Evolutionary conservation across 179 eudicot species (phyloP).

Genomic region (Silene vulgaris): DNA sequence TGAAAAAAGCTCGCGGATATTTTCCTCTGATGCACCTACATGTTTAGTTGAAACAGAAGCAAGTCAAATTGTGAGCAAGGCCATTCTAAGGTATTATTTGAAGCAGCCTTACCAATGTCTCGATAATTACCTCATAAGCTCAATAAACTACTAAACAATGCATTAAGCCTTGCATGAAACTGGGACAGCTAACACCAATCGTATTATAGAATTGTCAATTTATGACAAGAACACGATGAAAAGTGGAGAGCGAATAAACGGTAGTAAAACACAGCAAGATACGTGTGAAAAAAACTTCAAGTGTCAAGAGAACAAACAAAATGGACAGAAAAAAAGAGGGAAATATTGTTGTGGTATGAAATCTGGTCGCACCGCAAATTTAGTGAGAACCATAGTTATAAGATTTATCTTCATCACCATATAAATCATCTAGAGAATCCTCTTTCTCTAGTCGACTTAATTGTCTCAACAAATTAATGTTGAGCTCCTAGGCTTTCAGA

Average conservation of each 20-base stretch:
- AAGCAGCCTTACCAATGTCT: background rate
- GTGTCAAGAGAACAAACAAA: background rate
- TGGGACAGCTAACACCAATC: background rate
- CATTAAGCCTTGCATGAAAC: background rate
- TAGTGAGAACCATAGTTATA: background rate
- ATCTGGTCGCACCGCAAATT: background rate
- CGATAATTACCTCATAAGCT: background rate
- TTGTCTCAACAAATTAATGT: background rate
- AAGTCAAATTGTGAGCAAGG: background rate
- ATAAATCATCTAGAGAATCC: background rate
- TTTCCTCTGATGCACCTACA: conserved; percentile 85
- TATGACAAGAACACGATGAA: background rate
- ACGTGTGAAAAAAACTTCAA: background rate
- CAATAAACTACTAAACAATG: background rate
- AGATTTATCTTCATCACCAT: background rate
- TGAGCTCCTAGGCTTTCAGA: background rate
- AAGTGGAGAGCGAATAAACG: background rate
- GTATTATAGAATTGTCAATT: background rate
- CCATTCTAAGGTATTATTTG: background rate
- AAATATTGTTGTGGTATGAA: background rate
- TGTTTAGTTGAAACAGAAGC: conserved; percentile 7
- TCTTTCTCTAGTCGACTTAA: too few species aligned
- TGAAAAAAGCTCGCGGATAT: conserved; percentile 73
- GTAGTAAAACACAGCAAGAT: background rate
- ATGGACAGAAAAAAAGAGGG: background rate